Conservation (phyloP, 2,329 filamentous ascomycete species). For the Fusarium fujikuroi region DNA sequence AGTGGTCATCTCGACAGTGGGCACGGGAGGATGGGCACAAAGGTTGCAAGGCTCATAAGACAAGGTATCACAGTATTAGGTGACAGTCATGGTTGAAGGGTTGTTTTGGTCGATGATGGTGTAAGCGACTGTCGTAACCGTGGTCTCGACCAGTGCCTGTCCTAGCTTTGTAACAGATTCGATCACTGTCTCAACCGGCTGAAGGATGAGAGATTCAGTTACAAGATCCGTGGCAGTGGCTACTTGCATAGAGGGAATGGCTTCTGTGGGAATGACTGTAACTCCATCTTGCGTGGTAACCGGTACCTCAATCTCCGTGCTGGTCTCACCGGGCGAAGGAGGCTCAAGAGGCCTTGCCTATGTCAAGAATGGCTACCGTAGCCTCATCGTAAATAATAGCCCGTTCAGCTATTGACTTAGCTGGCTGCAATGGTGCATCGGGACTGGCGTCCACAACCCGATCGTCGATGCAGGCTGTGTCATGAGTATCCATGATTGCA, state of each 20-base stretch:
- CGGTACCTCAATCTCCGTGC: too few species aligned
- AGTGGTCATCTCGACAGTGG: not conserved
- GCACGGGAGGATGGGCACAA: not conserved
- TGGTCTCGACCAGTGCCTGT: not conserved
- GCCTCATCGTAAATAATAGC: not conserved
- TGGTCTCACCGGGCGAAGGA: too few species aligned
- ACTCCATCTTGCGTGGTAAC: too few species aligned
- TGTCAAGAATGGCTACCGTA: too few species aligned
- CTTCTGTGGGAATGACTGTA: too few species aligned
- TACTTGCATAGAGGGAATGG: too few species aligned
- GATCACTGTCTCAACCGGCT: not conserved
- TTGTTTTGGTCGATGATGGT: not conserved
- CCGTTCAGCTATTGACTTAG: accelerated
- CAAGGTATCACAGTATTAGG: not conserved
- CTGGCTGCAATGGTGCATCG: accelerated
- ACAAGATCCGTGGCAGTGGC: accelerated
- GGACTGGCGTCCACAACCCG: not conserved
- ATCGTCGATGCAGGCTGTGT: accelerated
- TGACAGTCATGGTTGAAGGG: not conserved
- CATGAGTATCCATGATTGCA: accelerated
- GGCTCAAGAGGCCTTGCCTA: too few species aligned
- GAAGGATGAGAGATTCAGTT: accelerated
- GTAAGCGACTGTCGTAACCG: not conserved
- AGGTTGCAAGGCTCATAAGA: not conserved
- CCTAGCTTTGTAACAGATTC: not conserved